Evolutionary conservation across 2,329 filamentous ascomycete genomes (phyloP).

Genomic region (Cordyceps tenuipes): DNA sequence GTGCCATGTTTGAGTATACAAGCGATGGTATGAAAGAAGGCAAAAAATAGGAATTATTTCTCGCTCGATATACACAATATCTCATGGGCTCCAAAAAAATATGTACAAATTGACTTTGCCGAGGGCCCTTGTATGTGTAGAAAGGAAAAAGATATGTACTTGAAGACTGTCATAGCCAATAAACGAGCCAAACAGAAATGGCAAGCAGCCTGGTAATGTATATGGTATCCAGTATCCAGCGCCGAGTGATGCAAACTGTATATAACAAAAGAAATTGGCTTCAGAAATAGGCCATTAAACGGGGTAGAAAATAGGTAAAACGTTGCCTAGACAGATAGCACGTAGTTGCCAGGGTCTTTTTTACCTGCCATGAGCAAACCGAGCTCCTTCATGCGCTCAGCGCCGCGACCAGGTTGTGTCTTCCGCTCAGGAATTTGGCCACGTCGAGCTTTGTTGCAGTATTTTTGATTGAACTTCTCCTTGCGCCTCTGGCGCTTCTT

Average conservation of each 20-base stretch:
- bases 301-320: slow-evolving; percentile 5
- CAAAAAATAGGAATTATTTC: background rate
- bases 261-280: background rate
- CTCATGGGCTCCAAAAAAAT: background rate
- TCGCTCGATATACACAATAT: background rate
- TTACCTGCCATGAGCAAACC: slow-evolving; percentile 84
- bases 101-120: slow-evolving; percentile 9
- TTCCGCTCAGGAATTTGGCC: slow-evolving; percentile 53
- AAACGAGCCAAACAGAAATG: slow-evolving; percentile 3
- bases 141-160: slow-evolving; percentile 18
- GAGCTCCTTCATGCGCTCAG: slow-evolving; percentile 76
- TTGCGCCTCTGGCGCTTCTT: slow-evolving; percentile 86
- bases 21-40: slow-evolving; percentile 11
- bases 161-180: slow-evolving; percentile 1
- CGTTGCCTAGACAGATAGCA: slow-evolving; percentile 57
- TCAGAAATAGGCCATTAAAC: background rate
- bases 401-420: slow-evolving; percentile 74
- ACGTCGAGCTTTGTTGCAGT: slow-evolving; percentile 75
- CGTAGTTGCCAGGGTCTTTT: slow-evolving; percentile 64
- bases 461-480: slow-evolving; percentile 86
- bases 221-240: slow-evolving; percentile 6
- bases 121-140: background rate
- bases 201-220: slow-evolving; percentile 1
- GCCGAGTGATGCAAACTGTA: slow-evolving; percentile 5
- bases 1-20: slow-evolving; percentile 22